These are phyloP conservation scores for Calycina herbarum DNA, from an alignment of 2,329 filamentous ascomycete species.

Conservation along the genomic window DNA sequence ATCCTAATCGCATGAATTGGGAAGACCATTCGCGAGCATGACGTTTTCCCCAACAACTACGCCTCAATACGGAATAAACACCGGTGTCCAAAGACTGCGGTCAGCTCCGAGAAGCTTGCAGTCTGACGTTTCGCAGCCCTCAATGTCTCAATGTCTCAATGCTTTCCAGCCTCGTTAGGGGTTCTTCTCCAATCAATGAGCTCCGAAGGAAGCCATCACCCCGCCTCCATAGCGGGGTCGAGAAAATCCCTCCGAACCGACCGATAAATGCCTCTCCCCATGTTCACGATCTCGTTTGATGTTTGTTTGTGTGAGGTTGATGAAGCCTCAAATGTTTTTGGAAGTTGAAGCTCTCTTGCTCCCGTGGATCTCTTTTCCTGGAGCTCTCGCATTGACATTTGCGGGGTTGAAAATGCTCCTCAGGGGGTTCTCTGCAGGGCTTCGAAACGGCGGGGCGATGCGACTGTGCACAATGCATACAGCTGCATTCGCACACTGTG, in stretches of 20 bases:
- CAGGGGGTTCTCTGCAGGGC: conserved; percentile 8
- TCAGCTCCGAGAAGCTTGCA: neutral
- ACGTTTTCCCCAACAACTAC: neutral
- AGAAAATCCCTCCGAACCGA: neutral
- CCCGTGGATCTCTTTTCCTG: neutral
- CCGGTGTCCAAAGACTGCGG: neutral
- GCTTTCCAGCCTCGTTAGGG: neutral
- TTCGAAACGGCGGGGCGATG: conserved; percentile 18
- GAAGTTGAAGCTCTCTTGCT: neutral
- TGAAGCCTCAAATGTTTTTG: neutral
- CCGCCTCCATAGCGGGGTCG: conserved; percentile 5
- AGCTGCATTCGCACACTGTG: conserved; percentile 7
- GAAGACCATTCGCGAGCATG: neutral
- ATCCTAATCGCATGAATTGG: neutral
- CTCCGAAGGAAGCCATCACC: conserved; percentile 1
- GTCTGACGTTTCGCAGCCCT: neutral
- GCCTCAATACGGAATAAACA: neutral
- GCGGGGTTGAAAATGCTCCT: conserved; percentile 3
- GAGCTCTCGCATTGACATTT: conserved; percentile 10
- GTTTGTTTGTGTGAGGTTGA: conserved; percentile 1
- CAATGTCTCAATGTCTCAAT: conserved; percentile 1
- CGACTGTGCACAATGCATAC: conserved; percentile 11
- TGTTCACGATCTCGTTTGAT: neutral
- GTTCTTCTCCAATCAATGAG: conserved; percentile 1
- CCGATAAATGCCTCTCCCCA: conserved; percentile 2